These are phyloP conservation scores for Eutypa lata DNA, from an alignment of 2,329 filamentous ascomycete species.

Conservation along the genomic window DNA sequence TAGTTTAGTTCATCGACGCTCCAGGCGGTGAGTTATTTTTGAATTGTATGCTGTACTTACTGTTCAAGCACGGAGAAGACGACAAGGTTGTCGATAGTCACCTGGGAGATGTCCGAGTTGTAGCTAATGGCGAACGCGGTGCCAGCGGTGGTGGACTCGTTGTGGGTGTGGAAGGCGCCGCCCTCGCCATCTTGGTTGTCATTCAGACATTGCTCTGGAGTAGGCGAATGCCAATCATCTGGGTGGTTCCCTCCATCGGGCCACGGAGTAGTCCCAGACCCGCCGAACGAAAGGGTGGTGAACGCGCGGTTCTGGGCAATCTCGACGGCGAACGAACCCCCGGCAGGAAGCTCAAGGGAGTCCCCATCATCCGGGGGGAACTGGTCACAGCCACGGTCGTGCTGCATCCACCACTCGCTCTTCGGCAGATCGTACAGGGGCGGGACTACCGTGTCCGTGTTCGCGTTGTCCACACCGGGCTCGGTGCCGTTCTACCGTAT, in stretches of 20 bases:
- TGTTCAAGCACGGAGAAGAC: slow-evolving; percentile 46
- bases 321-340: slow-evolving; percentile 45
- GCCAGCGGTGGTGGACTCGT: slow-evolving; percentile 39
- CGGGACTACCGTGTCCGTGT: slow-evolving; percentile 42
- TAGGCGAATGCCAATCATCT: slow-evolving; percentile 41
- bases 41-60: slow-evolving; percentile 22
- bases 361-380: slow-evolving; percentile 20
- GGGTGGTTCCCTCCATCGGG: slow-evolving; percentile 43
- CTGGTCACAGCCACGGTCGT: slow-evolving; percentile 42
- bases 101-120: slow-evolving; percentile 40
- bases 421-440: slow-evolving; percentile 44
- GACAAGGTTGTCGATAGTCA: slow-evolving; percentile 49
- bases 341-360: slow-evolving; percentile 45
- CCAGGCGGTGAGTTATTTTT: not conserved
- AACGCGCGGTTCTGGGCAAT: slow-evolving; percentile 47
- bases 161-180: slow-evolving; percentile 45
- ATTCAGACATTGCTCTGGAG: slow-evolving; percentile 25
- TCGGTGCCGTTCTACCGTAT: slow-evolving; percentile 9
- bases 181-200: slow-evolving; percentile 15
- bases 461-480: slow-evolving; percentile 30
- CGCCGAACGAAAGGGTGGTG: slow-evolving; percentile 43
- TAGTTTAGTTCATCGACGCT: not conserved
- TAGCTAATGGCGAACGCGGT: slow-evolving; percentile 51
- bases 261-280: slow-evolving; percentile 37
- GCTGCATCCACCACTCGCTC: slow-evolving; percentile 50